Percentiles rank a stretch among this genome's conserved stretches.
Evolutionary conservation across 306 rosid species (phyloP).

Genomic region (Quercus robur): DNA sequence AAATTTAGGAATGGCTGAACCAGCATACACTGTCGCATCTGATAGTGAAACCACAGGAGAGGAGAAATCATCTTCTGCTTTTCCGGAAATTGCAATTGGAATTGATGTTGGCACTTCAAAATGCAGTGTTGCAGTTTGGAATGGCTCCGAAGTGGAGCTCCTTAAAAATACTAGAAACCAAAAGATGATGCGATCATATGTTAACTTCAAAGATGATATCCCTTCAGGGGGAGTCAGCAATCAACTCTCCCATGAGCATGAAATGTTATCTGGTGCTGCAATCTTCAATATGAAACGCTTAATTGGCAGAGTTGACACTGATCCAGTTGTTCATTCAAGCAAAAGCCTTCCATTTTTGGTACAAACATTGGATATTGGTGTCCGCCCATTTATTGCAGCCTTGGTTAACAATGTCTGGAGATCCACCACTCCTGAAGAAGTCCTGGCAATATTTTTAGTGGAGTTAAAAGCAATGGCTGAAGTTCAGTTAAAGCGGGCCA

Average conservation of each 20-base stretch:
- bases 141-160: constrained; percentile 78
- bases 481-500: constrained; percentile 48
- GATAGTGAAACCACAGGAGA: constrained; percentile 78
- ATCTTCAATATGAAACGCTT: constrained; percentile 89
- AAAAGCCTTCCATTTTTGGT: constrained; percentile 84
- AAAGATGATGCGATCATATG: constrained; percentile 74
- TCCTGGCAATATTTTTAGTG: constrained; percentile 61
- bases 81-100: constrained; percentile 75
- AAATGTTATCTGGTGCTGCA: constrained; percentile 69
- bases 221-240: constrained; percentile 66
- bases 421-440: constrained; percentile 83
- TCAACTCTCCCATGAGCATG: constrained; percentile 50
- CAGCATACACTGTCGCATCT: constrained; percentile 75
- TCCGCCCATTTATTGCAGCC: constrained; percentile 75
- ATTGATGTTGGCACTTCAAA: constrained; percentile 88
- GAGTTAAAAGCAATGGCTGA: constrained; percentile 68
- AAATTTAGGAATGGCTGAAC: constrained; percentile 75
- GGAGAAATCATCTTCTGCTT: constrained; percentile 44
- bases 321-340: constrained; percentile 69
- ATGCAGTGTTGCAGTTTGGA: constrained; percentile 86
- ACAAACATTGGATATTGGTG: constrained; percentile 81
- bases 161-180: constrained; percentile 66
- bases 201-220: constrained; percentile 57
- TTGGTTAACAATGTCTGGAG: constrained; percentile 78
- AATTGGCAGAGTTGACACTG: constrained; percentile 85